Percentiles rank a stretch among this genome's conserved stretches.
Evolutionary conservation across 257 asterid species (phyloP).

Genomic region (Solanum dulcamara): DNA sequence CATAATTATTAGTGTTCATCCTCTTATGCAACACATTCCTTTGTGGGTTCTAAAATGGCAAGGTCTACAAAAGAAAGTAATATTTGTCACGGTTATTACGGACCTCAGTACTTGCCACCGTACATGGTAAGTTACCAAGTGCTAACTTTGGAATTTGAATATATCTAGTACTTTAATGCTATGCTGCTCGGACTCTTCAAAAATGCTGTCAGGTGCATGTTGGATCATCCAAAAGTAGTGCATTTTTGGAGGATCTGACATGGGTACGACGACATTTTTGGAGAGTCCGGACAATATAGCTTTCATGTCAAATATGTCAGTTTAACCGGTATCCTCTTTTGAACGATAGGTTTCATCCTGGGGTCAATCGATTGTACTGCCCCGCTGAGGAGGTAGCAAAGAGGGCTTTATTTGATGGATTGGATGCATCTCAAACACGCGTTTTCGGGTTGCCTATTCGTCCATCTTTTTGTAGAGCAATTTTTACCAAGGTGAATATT

Average conservation of each 20-base stretch:
- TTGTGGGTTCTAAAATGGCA: constrained; percentile 99
- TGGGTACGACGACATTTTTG: neutral
- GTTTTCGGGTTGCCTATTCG: constrained; percentile 88
- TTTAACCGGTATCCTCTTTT: neutral
- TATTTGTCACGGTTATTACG: constrained; percentile 84
- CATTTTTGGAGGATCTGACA: neutral
- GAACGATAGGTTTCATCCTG: constrained; percentile 68
- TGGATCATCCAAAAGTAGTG: neutral
- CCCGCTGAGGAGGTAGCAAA: constrained; percentile 84
- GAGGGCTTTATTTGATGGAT: constrained; percentile 75
- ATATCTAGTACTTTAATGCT: neutral
- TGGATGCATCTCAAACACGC: constrained; percentile 63
- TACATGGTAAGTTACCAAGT: constrained; percentile 48
- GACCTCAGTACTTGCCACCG: constrained; percentile 95
- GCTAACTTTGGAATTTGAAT: neutral
- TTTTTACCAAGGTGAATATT: constrained; percentile 47
- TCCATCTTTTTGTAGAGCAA: constrained; percentile 80
- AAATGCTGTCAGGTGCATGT: accelerated
- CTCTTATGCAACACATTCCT: constrained; percentile 97
- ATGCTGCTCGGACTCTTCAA: neutral
- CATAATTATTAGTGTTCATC: constrained; percentile 94
- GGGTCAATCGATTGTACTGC: constrained; percentile 72
- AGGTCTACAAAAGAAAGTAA: constrained; percentile 74
- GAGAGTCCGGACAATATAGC: neutral
- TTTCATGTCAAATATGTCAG: neutral